These are phyloP conservation scores for Aspergillus flavus DNA, from an alignment of 2,329 filamentous ascomycete genomes.

Conservation along the genomic window DNA sequence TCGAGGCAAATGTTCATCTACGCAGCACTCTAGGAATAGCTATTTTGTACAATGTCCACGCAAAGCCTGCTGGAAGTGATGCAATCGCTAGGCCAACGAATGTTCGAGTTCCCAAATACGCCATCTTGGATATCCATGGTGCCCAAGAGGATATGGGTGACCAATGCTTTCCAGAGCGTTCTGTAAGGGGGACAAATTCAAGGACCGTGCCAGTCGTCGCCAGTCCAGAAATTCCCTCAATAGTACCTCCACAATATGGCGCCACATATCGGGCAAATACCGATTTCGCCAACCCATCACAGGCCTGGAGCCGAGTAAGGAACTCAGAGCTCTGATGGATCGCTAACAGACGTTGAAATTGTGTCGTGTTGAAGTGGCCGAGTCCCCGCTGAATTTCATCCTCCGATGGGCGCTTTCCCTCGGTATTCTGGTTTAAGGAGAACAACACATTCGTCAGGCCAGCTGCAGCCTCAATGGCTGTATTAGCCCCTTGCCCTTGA, in stretches of 20 bases:
- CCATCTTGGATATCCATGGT: neutral
- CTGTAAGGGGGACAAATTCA: conserved; percentile 18
- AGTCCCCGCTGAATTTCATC: conserved; percentile 9
- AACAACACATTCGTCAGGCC: conserved; percentile 36
- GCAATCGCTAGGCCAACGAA: neutral
- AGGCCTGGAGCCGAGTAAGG: conserved; percentile 21
- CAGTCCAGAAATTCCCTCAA: conserved; percentile 19
- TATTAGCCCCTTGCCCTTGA: conserved; percentile 45
- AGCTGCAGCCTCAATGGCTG: conserved; percentile 45
- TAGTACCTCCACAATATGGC: conserved; percentile 16
- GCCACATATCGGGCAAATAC: conserved; percentile 22
- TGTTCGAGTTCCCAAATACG: neutral
- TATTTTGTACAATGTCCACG: neutral
- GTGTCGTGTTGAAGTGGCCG: conserved; percentile 11
- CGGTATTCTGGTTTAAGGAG: conserved; percentile 2
- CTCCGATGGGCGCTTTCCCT: neutral
- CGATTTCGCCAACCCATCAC: conserved; percentile 21
- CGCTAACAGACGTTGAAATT: conserved; percentile 18
- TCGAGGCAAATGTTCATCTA: neutral
- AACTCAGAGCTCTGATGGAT: conserved; percentile 20
- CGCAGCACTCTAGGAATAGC: neutral
- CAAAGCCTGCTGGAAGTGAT: neutral
- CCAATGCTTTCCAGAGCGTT: conserved; percentile 44
- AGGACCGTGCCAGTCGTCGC: conserved; percentile 5
- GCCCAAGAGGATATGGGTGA: neutral